Evolutionary conservation across 257 asterid species (phyloP), one percentile per base, ranked within the genome.

Genomic region (Thymus quinquecostatus): DNA sequence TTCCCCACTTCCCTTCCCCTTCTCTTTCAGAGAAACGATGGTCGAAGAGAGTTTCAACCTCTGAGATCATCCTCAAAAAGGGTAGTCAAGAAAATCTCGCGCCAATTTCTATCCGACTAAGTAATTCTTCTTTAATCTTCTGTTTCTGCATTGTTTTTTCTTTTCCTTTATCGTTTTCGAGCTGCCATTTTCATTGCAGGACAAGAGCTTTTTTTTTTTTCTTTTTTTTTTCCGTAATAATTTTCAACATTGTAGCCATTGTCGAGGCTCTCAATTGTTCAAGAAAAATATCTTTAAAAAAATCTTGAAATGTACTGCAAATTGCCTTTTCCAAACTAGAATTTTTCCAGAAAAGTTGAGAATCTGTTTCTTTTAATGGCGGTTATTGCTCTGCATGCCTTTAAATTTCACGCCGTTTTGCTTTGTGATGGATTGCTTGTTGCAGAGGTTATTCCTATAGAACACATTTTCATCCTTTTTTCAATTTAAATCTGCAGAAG

Each of bases 51-150:
- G 71, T 74, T 81, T 79, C 81, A 76, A 83, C 82, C 88, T 88
- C 95, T 92, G 90, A 90, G 96, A 90, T 88, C 97, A 88, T 86
- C 85, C 88, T 84, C 83, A 75, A 21, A 79, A 84, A 84, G 86
- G 95, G 89, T 84, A 82, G 86, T 84, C 88, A 79, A 81, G 79
- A 82, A 81, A 68, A 57, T 51, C 64, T 47, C 63, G 21, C 78
- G 33, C 71, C 32, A 69, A 57, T 69, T 76, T 44, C 44, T 54
- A 75, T 71, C 69, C 14, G 44, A 27, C 36, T 36, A 12, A 65
- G 61, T 59, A 49, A 56, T 60, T 66, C 8, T 55, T 32, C 27
- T 12, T 21, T 27, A 1, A 45, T 3, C 9, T 44, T 8, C 6
- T 64, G 61, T 12, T 11, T 27, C 47, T 82, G 21, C 21, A 21